Base-by-base conservation (phyloP, 2,329 filamentous ascomycete genomes). In the Alternaria arbusti region DNA sequence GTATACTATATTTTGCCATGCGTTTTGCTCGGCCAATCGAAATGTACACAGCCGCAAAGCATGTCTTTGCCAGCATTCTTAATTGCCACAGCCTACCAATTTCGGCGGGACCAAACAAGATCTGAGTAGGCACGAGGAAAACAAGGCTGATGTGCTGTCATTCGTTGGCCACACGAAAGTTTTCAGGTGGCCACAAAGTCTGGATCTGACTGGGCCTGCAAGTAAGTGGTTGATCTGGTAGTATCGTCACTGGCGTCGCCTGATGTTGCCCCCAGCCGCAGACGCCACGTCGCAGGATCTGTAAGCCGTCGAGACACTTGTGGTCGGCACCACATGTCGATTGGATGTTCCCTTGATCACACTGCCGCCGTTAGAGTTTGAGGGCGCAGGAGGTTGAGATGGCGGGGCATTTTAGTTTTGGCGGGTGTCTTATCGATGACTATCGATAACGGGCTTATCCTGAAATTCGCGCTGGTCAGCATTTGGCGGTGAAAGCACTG, bases 101-200 rank as follows among this genome's bases (percentile, higher is more conserved):
- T 52, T 9, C n/a, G 7, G 47, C 8, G n/a, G 32, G 40, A 47
- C 46, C 44, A 63, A 49, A 52, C 60, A 50, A 15, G 36, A 20
- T 57, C 55, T 64, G 65, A 64, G 67, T 61, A 65, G 65, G 36
- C 59, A 64, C 63, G 66, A 69, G 63, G 67, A 64, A 47, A 63
- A 69, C 57, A 63, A 70, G 69, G 70, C 68, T 72, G 73, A n/a
- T 54, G 32, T 67, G 66, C 49, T 64, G 64, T 65, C 61, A 67
- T 70, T 64, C 28, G 66, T 59, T 63, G 58, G 68, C 70, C 64
- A 56, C 57, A 40, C 36, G 46, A 57, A 57, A 47, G 52, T 40
- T 50, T 50, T 58, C 55, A 28, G 49, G 52, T 52, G 30, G 44
- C 25, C 25, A 61, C 63, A 61, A 59, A 62, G 66, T 72, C 67